Conservation (phyloP, 2,329 filamentous ascomycete genomes). For the Stachybotrys elegans region DNA sequence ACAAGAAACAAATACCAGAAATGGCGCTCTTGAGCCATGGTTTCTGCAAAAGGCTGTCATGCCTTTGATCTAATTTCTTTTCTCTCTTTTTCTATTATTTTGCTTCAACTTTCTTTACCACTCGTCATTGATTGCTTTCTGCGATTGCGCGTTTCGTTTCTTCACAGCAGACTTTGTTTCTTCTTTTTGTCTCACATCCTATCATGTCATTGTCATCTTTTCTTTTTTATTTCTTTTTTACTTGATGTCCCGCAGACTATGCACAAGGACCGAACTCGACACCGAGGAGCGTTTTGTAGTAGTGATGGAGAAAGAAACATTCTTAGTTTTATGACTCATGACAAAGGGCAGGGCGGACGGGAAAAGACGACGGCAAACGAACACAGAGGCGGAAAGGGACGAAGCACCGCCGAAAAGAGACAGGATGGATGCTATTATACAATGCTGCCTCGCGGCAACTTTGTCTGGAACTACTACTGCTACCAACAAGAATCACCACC, state of each 20-base stretch:
- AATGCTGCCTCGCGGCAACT: conserved; percentile 44
- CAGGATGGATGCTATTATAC: conserved; percentile 26
- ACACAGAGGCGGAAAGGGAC: neutral
- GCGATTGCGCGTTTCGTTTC: too few species aligned
- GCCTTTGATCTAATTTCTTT: neutral
- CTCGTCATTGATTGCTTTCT: neutral
- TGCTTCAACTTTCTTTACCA: neutral
- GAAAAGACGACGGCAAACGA: conserved; percentile 7
- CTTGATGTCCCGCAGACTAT: conserved; percentile 11
- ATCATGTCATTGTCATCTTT: conserved; percentile 3
- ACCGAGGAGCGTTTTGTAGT: neutral
- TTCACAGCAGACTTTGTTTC: conserved; percentile 3
- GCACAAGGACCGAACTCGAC: neutral
- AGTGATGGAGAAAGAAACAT: conserved; percentile 12
- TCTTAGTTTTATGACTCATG: neutral
- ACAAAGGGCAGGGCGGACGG: neutral
- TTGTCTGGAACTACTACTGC: conserved; percentile 25
- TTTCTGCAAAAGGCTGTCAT: too few species aligned
- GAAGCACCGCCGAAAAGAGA: conserved; percentile 5
- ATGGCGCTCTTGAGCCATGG: too few species aligned
- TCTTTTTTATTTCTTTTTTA: conserved; percentile 8
- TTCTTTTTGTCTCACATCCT: conserved; percentile 3
- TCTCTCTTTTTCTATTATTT: too few species aligned
- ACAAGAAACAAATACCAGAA: too few species aligned
- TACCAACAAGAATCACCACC: too few species aligned